Conservation (phyloP, 2,329 filamentous ascomycete species). For the Magnaporthiopsis poae region DNA sequence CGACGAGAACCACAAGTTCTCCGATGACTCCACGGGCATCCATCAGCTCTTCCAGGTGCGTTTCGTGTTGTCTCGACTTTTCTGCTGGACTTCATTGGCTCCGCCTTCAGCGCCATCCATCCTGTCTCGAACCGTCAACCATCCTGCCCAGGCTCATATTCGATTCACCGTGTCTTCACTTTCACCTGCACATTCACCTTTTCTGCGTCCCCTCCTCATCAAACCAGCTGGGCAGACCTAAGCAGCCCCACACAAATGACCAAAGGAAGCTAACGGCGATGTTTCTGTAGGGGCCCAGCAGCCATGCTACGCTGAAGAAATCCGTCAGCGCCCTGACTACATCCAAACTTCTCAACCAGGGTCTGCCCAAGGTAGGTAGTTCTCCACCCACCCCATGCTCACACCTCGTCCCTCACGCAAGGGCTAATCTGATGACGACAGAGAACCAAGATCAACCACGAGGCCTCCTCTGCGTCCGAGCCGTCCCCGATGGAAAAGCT, state of each 20-base stretch:
- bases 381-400: conserved; percentile 6
- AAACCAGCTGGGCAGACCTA: not conserved
- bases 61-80: not conserved
- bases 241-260: not conserved
- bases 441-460: conserved; percentile 40
- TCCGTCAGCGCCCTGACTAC: conserved; percentile 38
- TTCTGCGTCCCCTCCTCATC: not conserved
- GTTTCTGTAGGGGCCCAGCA: not conserved
- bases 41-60: conserved; percentile 21
- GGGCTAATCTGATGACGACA: conserved; percentile 22
- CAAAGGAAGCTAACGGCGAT: not conserved
- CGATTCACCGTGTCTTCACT: not conserved
- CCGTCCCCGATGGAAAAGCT: conserved; percentile 59
- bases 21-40: conserved; percentile 22
- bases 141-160: not conserved
- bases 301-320: conserved; percentile 27
- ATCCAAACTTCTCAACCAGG: conserved; percentile 47
- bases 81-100: not conserved
- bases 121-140: not conserved
- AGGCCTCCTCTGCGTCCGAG: conserved; percentile 26
- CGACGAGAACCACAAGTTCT: conserved; percentile 28
- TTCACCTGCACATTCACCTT: not conserved
- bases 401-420: not conserved
- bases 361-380: conserved; percentile 43
- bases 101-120: not conserved